Evolutionary conservation across 805 yeast species (phyloP).

Genomic region (Brettanomyces naardenensis): DNA sequence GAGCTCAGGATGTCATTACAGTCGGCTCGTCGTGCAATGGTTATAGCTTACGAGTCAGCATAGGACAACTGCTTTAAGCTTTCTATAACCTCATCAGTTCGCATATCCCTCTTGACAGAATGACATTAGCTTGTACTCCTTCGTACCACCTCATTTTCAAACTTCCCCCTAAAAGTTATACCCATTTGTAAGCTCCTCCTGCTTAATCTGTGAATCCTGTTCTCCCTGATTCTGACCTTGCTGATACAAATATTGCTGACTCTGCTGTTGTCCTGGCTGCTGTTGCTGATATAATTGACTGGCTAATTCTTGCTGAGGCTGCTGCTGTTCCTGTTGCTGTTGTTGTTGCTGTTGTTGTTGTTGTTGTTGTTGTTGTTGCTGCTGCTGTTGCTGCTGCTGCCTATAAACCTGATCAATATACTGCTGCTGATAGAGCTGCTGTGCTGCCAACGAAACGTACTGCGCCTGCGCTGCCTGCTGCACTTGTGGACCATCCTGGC

Average conservation of each 20-base stretch:
- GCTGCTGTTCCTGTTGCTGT: slow-evolving; percentile 14
- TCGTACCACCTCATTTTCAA: no score
- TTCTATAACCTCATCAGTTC: no score
- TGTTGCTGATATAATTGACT: neutral
- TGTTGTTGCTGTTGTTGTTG: slow-evolving; percentile 4
- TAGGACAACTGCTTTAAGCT: no score
- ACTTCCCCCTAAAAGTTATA: neutral
- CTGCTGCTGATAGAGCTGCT: neutral
- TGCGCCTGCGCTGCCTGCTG: slow-evolving; percentile 7
- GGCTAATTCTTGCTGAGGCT: slow-evolving; percentile 14
- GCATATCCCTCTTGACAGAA: no score
- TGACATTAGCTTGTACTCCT: no score
- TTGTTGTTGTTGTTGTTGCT: neutral
- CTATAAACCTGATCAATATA: neutral
- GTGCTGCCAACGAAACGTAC: neutral
- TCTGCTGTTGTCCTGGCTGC: neutral
- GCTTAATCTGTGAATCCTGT: neutral
- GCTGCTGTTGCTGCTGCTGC: slow-evolving; percentile 1
- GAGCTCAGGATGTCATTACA: no score
- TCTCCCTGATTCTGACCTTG: no score
- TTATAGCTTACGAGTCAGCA: no score
- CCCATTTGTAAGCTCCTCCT: neutral
- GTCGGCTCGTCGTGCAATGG: no score
- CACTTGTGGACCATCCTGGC: slow-evolving; percentile 7
- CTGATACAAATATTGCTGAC: neutral